phyloP scores from a whole-genome alignment of 768 basidiomycete genomes.

The Mycena rebaudengoi region DNA sequence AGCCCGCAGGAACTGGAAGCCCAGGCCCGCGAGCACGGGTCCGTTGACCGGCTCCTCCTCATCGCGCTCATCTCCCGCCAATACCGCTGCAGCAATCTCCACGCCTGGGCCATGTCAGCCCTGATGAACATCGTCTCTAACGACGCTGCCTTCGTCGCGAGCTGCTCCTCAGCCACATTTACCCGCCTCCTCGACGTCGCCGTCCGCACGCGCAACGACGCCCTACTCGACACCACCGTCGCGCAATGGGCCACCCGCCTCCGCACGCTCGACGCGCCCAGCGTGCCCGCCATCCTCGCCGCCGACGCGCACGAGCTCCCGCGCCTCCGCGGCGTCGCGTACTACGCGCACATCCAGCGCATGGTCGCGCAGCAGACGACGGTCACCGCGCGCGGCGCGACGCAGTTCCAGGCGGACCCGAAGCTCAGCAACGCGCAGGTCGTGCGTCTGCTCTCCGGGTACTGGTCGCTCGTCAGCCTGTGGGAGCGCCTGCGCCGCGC shows the following conservation, averaged over 20 bases:
- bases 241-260: constrained; percentile 43
- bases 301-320: constrained; percentile 43
- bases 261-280: constrained; percentile 38
- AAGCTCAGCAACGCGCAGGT: constrained; percentile 48
- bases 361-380: constrained; percentile 40
- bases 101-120: constrained; percentile 52
- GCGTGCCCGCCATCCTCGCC: constrained; percentile 47
- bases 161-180: constrained; percentile 46
- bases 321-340: constrained; percentile 45
- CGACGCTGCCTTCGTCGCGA: constrained; percentile 38
- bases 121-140: constrained; percentile 38
- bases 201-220: constrained; percentile 28
- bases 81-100: constrained; percentile 55
- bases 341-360: constrained; percentile 47
- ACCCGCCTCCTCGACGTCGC: constrained; percentile 40
- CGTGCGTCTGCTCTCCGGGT: constrained; percentile 44
- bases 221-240: constrained; percentile 34
- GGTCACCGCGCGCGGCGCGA: constrained; percentile 35
- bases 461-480: constrained; percentile 45
- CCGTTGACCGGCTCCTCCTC: constrained; percentile 49
- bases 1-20: constrained; percentile 57
- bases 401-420: constrained; percentile 43
- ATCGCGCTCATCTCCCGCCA: constrained; percentile 59
- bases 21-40: constrained; percentile 48
- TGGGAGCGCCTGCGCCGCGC: constrained; percentile 44